These are phyloP conservation scores for Fusarium luffae DNA, from an alignment of 2,329 filamentous ascomycete species.

Conservation along the genomic window DNA sequence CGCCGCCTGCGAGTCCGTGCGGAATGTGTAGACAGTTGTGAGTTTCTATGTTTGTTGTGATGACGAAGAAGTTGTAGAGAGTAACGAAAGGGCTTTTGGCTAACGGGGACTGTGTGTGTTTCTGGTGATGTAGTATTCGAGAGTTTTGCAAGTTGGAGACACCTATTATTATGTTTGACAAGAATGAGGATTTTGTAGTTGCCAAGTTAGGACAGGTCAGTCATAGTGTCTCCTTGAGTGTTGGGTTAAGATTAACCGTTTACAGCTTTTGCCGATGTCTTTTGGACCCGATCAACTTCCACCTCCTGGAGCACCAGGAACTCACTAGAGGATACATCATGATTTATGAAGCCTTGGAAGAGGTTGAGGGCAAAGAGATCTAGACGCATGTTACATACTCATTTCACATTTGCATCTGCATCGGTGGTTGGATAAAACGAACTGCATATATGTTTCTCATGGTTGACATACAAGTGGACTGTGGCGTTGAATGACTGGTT, in stretches of 20 bases:
- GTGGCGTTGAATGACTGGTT: not conserved
- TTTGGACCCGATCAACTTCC: conserved; percentile 73
- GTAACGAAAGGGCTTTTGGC: conserved; percentile 7
- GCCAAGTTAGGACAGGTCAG: conserved; percentile 74
- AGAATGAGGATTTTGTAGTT: conserved; percentile 77
- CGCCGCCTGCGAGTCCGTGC: conserved; percentile 78
- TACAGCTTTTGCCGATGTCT: conserved; percentile 72
- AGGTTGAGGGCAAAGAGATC: not conserved
- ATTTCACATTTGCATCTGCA: not conserved
- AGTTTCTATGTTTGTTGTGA: conserved; percentile 49
- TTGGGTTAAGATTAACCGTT: conserved; percentile 7
- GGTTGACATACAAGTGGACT: not conserved
- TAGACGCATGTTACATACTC: not conserved
- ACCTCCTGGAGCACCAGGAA: conserved; percentile 45
- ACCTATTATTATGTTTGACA: conserved; percentile 94
- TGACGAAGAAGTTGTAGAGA: not conserved
- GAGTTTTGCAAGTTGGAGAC: conserved; percentile 77
- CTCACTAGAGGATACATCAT: not conserved
- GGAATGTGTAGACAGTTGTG: conserved; percentile 97
- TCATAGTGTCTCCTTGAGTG: not conserved
- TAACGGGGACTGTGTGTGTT: conserved; percentile 28
- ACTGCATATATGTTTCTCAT: not conserved
- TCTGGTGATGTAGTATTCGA: conserved; percentile 66
- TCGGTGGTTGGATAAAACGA: conserved; percentile 8
- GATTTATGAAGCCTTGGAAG: not conserved